phyloP scores from a whole-genome alignment of 1,139 yeast genomes.

The Saccharomycopsis crataegensis region DNA sequence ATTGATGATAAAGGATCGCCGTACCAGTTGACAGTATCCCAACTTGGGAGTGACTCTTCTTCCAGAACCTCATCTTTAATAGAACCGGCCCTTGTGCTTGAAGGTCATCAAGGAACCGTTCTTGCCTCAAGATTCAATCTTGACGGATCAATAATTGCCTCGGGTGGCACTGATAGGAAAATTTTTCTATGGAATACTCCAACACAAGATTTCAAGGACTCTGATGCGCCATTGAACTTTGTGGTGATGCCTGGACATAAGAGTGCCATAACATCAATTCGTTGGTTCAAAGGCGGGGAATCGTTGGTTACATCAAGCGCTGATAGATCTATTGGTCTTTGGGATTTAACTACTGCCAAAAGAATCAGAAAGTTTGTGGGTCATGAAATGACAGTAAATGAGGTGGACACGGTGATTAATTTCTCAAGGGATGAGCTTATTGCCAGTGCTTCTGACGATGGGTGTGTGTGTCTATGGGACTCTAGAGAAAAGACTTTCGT shows the following conservation, averaged over 20 bases:
- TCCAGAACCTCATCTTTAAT: not conserved
- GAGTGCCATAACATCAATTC: slow-evolving; percentile 43
- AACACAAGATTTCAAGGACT: slow-evolving; percentile 13
- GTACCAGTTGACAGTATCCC: not conserved
- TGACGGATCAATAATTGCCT: slow-evolving; percentile 38
- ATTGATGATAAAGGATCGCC: not conserved
- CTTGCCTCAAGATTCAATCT: slow-evolving; percentile 37
- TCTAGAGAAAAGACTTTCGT: slow-evolving; percentile 42
- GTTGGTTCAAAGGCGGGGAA: slow-evolving; percentile 37
- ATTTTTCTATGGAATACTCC: slow-evolving; percentile 44
- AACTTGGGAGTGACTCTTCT: not conserved
- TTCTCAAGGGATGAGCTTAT: slow-evolving; percentile 30
- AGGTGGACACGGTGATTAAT: slow-evolving; percentile 31
- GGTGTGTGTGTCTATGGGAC: slow-evolving; percentile 57
- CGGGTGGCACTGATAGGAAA: slow-evolving; percentile 46
- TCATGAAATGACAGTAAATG: slow-evolving; percentile 51
- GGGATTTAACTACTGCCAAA: slow-evolving; percentile 41
- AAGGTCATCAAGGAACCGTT: slow-evolving; percentile 47
- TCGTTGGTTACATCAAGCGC: slow-evolving; percentile 41
- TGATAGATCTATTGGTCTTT: slow-evolving; percentile 38
- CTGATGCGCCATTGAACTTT: slow-evolving; percentile 26
- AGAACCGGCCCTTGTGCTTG: slow-evolving; percentile 22
- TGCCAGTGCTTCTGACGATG: slow-evolving; percentile 62
- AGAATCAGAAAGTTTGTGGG: slow-evolving; percentile 47
- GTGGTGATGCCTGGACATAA: slow-evolving; percentile 41